Percentiles rank a stretch among this genome's conserved stretches.
phyloP scores from a whole-genome alignment of 2,329 filamentous ascomycete species.

The Berkeleyomyces rouxiae region DNA sequence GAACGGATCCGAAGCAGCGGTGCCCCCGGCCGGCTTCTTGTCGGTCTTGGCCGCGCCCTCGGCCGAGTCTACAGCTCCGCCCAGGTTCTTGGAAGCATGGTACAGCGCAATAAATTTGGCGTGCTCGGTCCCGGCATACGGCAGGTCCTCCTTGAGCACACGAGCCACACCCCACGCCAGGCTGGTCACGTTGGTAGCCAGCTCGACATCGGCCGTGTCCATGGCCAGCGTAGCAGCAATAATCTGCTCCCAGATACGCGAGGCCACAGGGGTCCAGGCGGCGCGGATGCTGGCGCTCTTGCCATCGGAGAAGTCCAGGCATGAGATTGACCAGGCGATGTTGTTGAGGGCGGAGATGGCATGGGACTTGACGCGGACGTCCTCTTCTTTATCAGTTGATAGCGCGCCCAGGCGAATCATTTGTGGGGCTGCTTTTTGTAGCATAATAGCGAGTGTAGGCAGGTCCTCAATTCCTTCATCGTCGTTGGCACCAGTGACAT shows the following conservation, averaged over 20 bases:
- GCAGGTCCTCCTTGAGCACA: slow-evolving; percentile 23
- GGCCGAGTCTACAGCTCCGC: slow-evolving; percentile 21
- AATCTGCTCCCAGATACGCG: slow-evolving; percentile 39
- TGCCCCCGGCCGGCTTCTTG: slow-evolving; percentile 9
- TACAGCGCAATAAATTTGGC: slow-evolving; percentile 49
- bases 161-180: slow-evolving; percentile 50
- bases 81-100: slow-evolving; percentile 25
- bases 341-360: slow-evolving; percentile 49
- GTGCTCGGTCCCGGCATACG: slow-evolving; percentile 31
- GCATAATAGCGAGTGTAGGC: slow-evolving; percentile 34
- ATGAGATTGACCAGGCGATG: slow-evolving; percentile 48
- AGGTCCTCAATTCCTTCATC: slow-evolving; percentile 30
- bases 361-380: slow-evolving; percentile 31
- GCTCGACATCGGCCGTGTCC: slow-evolving; percentile 43
- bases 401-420: slow-evolving; percentile 31
- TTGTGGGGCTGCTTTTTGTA: slow-evolving; percentile 30
- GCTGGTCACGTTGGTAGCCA: slow-evolving; percentile 47
- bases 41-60: slow-evolving; percentile 15
- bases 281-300: slow-evolving; percentile 34
- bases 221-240: slow-evolving; percentile 40
- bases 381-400: slow-evolving; percentile 25
- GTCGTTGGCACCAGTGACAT: slow-evolving; percentile 35
- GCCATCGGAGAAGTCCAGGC: slow-evolving; percentile 40
- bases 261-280: slow-evolving; percentile 37
- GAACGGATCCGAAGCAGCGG: slow-evolving; percentile 35